A percentile compares a stretch with the other conserved stretches of the same genome.
Evolutionary conservation across 2,329 filamentous ascomycete genomes (phyloP).

Genomic region (Helicocarpus griseus): DNA sequence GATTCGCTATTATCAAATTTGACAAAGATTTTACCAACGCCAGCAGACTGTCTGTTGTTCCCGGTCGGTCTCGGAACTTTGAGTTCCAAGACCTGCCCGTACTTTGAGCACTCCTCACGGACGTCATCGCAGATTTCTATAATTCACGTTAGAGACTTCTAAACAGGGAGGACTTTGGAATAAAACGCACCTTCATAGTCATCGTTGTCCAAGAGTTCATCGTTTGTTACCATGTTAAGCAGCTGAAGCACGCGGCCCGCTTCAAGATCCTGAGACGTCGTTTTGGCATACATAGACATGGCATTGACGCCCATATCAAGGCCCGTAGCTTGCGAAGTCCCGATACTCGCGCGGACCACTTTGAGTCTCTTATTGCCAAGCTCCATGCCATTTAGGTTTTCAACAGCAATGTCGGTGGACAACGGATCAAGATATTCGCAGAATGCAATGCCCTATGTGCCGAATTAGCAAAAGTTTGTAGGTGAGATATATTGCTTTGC

Average conservation of each 20-base stretch:
- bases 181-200: slow-evolving; percentile 77
- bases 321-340: slow-evolving; percentile 82
- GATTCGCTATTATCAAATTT: slow-evolving; percentile 75
- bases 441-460: slow-evolving; percentile 76
- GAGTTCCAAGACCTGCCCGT: slow-evolving; percentile 71
- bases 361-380: slow-evolving; percentile 78
- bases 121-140: slow-evolving; percentile 95
- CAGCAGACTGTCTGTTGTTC: slow-evolving; percentile 71
- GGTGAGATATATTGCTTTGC: slow-evolving; percentile 24
- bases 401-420: slow-evolving; percentile 72
- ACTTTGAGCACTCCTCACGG: slow-evolving; percentile 85
- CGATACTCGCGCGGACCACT: slow-evolving; percentile 82
- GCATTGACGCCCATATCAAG: slow-evolving; percentile 94
- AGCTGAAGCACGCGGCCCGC: slow-evolving; percentile 79
- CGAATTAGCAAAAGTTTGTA: not conserved
- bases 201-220: slow-evolving; percentile 86
- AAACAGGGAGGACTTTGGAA: not conserved
- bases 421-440: slow-evolving; percentile 78
- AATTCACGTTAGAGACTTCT: not conserved
- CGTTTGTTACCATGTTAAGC: slow-evolving; percentile 96
- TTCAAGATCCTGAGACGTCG: slow-evolving; percentile 67
- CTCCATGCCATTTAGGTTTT: slow-evolving; percentile 87
- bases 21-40: slow-evolving; percentile 95
- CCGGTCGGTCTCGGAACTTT: slow-evolving; percentile 85
- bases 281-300: slow-evolving; percentile 94